These are phyloP conservation scores for Peltaster fructicola DNA, from an alignment of 2,329 filamentous ascomycete species.

Conservation along the genomic window DNA sequence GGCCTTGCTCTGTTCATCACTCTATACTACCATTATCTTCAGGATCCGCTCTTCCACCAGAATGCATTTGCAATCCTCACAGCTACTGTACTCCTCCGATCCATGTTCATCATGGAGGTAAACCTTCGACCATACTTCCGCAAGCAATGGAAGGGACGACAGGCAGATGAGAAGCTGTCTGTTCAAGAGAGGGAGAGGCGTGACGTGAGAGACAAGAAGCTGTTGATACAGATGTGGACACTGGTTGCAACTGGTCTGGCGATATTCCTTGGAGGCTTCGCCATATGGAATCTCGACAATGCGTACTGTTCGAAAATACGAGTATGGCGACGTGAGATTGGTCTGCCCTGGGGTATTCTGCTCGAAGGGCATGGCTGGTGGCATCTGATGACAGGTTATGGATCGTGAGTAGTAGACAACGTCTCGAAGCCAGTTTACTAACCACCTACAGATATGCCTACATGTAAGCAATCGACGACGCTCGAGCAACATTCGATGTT, in stretches of 20 bases:
- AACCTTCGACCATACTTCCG: conserved; percentile 40
- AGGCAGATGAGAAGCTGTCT: conserved; percentile 5
- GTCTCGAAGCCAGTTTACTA: no score
- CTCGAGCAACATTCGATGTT: no score
- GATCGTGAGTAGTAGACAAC: no score
- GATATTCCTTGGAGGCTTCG: conserved; percentile 58
- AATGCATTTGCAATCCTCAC: conserved; percentile 60
- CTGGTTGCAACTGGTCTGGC: conserved; percentile 52
- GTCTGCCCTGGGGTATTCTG: conserved; percentile 63
- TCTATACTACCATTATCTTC: conserved; percentile 62
- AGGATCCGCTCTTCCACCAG: conserved; percentile 71
- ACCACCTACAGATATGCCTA: no score
- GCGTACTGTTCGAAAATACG: conserved; percentile 51
- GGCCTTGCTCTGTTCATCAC: conserved; percentile 48
- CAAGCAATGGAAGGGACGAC: conserved; percentile 17
- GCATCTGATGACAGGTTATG: conserved; percentile 66
- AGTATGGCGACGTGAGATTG: conserved; percentile 46
- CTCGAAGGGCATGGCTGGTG: conserved; percentile 60
- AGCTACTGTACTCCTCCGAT: conserved; percentile 46
- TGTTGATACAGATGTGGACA: conserved; percentile 54
- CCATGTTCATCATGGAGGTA: conserved; percentile 30
- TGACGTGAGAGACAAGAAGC: conserved; percentile 33
- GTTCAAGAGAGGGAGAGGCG: conserved; percentile 8
- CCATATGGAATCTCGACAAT: conserved; percentile 66
- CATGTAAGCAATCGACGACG: no score